Percentiles rank a stretch among this genome's conserved stretches.
Conservation (phyloP, 495 filamentous ascomycete species). For the Aspergillus haitiensis region DNA sequence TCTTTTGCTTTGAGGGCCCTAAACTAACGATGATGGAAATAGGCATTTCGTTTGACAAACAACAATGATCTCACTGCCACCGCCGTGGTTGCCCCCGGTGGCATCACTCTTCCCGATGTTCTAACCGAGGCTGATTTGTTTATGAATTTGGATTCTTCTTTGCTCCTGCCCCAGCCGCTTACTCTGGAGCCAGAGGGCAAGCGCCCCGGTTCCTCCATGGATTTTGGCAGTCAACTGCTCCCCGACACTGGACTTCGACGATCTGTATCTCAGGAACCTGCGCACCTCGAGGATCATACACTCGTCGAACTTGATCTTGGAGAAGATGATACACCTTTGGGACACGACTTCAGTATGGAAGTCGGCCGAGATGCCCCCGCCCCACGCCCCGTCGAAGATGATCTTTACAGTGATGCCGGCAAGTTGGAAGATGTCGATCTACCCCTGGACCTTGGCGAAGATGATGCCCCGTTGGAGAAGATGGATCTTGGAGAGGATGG, state of each 20-base stretch:
- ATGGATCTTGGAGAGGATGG: conserved; percentile 38
- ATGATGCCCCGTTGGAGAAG: conserved; percentile 47
- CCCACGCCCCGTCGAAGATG: conserved; percentile 64
- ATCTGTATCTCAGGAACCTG: conserved; percentile 50
- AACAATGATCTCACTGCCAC: conserved; percentile 76
- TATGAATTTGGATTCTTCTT: conserved; percentile 69
- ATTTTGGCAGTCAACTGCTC: conserved; percentile 68
- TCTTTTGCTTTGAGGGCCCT: not conserved
- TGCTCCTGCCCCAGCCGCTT: conserved; percentile 67
- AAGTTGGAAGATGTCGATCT: conserved; percentile 51
- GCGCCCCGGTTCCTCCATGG: conserved; percentile 52
- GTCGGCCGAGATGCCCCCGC: conserved; percentile 77
- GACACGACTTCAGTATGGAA: conserved; percentile 69
- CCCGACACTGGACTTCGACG: conserved; percentile 60
- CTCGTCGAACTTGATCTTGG: conserved; percentile 54
- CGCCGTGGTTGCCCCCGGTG: conserved; percentile 61
- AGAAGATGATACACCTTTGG: conserved; percentile 48
- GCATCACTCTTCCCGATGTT: conserved; percentile 79
- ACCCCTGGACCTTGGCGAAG: conserved; percentile 54
- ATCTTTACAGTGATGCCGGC: conserved; percentile 67
- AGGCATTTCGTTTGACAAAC: conserved; percentile 77
- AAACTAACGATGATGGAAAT: conserved; percentile 32
- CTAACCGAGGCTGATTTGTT: conserved; percentile 89
- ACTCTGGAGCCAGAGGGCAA: conserved; percentile 57
- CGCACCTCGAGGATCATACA: conserved; percentile 50